phyloP scores from a whole-genome alignment of 2,329 filamentous ascomycete genomes.

The Colletotrichum chrysophilum region DNA sequence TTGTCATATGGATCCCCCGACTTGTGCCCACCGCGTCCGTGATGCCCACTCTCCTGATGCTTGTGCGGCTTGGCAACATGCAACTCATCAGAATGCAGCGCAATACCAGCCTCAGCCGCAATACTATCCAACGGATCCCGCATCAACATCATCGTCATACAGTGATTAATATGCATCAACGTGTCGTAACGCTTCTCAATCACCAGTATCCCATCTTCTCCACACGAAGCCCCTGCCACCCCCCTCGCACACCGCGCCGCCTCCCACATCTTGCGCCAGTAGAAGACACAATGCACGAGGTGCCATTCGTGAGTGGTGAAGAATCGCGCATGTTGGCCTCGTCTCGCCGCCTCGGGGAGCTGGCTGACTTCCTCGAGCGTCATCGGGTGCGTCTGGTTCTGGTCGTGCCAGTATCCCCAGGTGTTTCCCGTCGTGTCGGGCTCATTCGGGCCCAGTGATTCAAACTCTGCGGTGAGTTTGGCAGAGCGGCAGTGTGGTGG shows the following conservation, averaged over 20 bases:
- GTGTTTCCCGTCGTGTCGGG: slow-evolving; percentile 23
- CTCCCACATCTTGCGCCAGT: slow-evolving; percentile 34
- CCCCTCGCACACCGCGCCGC: neutral
- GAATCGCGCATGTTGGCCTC: slow-evolving; percentile 15
- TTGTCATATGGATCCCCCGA: neutral
- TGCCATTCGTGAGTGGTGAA: slow-evolving; percentile 32
- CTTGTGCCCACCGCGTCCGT: neutral
- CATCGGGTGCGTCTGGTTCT: slow-evolving; percentile 25
- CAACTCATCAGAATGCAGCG: slow-evolving; percentile 5
- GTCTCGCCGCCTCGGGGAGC: slow-evolving; percentile 15
- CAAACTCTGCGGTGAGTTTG: slow-evolving; percentile 36
- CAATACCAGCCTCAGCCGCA: slow-evolving; percentile 2
- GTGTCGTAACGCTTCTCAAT: slow-evolving; percentile 6
- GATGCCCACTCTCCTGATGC: neutral
- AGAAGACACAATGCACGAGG: slow-evolving; percentile 34
- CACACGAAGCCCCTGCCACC: neutral
- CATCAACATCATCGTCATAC: slow-evolving; percentile 1
- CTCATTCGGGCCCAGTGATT: slow-evolving; percentile 29
- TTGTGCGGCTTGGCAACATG: slow-evolving; percentile 3
- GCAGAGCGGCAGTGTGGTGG: slow-evolving; percentile 36
- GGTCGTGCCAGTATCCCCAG: slow-evolving; percentile 37
- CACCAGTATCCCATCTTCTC: neutral
- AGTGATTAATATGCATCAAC: slow-evolving; percentile 4
- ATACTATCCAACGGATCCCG: neutral
- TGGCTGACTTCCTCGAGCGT: slow-evolving; percentile 24